phyloP scores from a whole-genome alignment of 257 asterid genomes.

The Linderniella brevidens region DNA sequence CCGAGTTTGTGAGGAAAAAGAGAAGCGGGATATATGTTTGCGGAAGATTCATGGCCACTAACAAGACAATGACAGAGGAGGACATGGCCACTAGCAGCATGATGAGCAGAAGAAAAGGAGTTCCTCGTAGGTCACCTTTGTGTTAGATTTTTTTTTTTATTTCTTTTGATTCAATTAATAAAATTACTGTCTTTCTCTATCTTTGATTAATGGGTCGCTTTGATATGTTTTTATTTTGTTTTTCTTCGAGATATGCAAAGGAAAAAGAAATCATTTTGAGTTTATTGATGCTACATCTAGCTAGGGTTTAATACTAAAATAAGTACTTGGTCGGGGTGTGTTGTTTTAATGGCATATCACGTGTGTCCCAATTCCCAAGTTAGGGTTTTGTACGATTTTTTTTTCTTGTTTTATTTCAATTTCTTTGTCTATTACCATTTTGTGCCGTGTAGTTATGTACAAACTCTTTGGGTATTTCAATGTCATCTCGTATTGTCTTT shows the following conservation, averaged over 20 bases:
- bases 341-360: conserved; percentile 90
- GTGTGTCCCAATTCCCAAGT: conserved; percentile 47
- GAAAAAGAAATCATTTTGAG: conserved; percentile 14
- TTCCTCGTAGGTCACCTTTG: conserved; percentile 89
- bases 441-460: background rate
- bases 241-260: conserved; percentile 4
- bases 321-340: conserved; percentile 79
- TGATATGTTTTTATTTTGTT: background rate
- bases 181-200: conserved; percentile 7
- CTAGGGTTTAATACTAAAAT: too few relatives aligned
- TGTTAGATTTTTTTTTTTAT: conserved; percentile 25
- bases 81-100: conserved; percentile 56
- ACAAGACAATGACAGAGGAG: conserved; percentile 23
- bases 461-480: background rate
- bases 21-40: conserved; percentile 58
- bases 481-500: background rate
- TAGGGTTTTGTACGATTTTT: conserved; percentile 32
- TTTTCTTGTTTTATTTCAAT: conserved; percentile 7
- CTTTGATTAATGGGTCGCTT: background rate
- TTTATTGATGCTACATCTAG: conserved; percentile 15
- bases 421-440: background rate
- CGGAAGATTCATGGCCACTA: conserved; percentile 41
- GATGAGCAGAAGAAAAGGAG: conserved; percentile 82
- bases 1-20: conserved; percentile 62
- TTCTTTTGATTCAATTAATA: background rate